A percentile compares a stretch with the other conserved stretches of the same genome.
Evolutionary conservation across 31 red algal species (phyloP).

Genomic region (Pterothamnion heteromorphum): DNA sequence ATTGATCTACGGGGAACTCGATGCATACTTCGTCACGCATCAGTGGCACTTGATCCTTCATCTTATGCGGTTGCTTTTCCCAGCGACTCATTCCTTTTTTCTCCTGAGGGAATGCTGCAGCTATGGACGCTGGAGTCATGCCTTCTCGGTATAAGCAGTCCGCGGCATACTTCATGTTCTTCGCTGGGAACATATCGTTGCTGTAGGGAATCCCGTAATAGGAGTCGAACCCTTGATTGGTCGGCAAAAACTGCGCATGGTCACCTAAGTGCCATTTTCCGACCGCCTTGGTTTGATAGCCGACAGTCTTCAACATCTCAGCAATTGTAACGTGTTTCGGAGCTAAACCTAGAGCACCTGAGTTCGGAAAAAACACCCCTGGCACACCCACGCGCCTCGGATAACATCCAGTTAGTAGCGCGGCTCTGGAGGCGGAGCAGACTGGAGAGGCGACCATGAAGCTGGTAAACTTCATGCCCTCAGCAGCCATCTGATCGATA

Average conservation of each 20-base stretch:
- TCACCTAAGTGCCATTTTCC: constrained; percentile 13
- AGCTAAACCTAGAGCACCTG: neutral
- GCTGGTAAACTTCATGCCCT: neutral
- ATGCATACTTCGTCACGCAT: neutral
- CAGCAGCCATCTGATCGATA: neutral
- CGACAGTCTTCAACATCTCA: neutral
- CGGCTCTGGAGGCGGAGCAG: neutral
- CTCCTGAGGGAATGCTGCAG: neutral
- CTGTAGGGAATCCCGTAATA: neutral
- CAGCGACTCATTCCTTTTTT: neutral
- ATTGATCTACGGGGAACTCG: neutral
- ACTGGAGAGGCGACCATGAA: neutral
- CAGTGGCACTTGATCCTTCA: neutral
- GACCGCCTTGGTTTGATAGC: neutral
- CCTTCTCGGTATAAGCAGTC: too few relatives aligned
- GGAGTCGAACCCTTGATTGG: neutral
- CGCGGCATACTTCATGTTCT: neutral
- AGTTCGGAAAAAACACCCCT: neutral
- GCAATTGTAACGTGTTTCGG: neutral
- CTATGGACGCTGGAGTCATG: too few relatives aligned
- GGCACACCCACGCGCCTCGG: neutral
- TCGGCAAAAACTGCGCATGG: neutral
- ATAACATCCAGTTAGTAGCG: neutral
- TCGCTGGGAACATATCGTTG: neutral
- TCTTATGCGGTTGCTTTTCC: neutral